Percentiles rank a stretch among this genome's conserved stretches.
Evolutionary conservation across 1,139 yeast genomes (phyloP).

Genomic region (Cylindricascospora bacillispora): DNA sequence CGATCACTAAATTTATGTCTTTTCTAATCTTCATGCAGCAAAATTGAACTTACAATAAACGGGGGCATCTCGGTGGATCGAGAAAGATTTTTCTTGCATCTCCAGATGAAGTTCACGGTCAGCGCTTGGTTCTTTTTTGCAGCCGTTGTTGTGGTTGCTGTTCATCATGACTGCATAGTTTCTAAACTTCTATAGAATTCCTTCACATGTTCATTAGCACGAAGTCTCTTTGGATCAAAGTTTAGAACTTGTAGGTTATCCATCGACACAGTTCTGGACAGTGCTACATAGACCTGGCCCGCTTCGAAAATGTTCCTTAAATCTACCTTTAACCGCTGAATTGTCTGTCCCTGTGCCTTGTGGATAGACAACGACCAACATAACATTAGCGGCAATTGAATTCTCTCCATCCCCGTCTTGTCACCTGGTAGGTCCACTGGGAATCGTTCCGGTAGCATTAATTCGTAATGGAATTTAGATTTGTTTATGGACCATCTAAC

Average conservation of each 20-base stretch:
- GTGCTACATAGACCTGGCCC: slow-evolving; percentile 84
- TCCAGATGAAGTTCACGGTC: too few species aligned
- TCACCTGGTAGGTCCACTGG: slow-evolving; percentile 23
- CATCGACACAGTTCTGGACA: slow-evolving; percentile 74
- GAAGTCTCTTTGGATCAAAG: slow-evolving; percentile 50
- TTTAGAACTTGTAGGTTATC: slow-evolving; percentile 64
- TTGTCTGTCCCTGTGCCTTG: slow-evolving; percentile 86
- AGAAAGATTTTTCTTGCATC: too few species aligned
- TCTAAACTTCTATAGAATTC: slow-evolving; percentile 44
- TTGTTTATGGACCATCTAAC: slow-evolving; percentile 36
- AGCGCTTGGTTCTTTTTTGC: too few species aligned
- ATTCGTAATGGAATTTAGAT: slow-evolving; percentile 15
- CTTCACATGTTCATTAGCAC: slow-evolving; percentile 53
- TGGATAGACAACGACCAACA: slow-evolving; percentile 91
- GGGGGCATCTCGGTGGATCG: too few species aligned
- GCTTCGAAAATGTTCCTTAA: slow-evolving; percentile 59
- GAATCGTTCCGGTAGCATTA: slow-evolving; percentile 22
- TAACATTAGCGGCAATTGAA: slow-evolving; percentile 59
- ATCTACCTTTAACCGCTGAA: slow-evolving; percentile 67
- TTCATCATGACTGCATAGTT: slow-evolving; percentile 11
- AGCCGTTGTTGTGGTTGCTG: too few species aligned
- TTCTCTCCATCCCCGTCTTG: slow-evolving; percentile 29
- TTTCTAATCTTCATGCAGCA: too few species aligned
- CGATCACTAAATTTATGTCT: too few species aligned
- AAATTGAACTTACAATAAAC: too few species aligned